Conservation (phyloP, 2,329 filamentous ascomycete genomes). For the Aureobasidium sp. region DNA sequence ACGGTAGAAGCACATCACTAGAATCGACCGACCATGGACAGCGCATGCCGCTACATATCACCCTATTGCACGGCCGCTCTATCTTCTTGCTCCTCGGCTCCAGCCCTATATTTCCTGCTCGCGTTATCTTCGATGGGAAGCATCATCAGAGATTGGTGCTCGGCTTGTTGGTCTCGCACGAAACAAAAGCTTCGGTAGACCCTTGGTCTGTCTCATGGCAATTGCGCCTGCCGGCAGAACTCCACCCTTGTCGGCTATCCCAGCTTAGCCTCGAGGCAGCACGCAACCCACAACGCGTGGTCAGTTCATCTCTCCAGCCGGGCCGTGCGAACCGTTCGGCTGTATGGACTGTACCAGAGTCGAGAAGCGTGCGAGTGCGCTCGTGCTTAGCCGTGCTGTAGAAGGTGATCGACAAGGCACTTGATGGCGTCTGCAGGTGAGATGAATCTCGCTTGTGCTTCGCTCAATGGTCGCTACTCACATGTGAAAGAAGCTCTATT, state of each 20-base stretch:
- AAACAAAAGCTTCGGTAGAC: background rate
- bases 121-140: background rate
- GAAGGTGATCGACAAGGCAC: background rate
- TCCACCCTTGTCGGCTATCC: background rate
- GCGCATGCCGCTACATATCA: background rate
- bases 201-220: background rate
- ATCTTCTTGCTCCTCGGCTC: background rate
- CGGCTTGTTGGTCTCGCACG: background rate
- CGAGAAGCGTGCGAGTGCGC: background rate
- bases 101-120: background rate
- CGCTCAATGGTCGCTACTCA: background rate
- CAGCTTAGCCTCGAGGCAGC: background rate
- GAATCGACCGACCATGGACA: background rate
- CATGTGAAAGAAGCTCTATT: background rate
- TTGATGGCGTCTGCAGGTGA: conserved; percentile 5
- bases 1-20: background rate
- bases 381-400: background rate
- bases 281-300: background rate
- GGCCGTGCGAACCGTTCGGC: background rate
- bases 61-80: background rate
- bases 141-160: background rate
- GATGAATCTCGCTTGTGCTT: background rate
- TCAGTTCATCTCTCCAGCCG: background rate
- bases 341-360: background rate
- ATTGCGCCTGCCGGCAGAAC: background rate